Conservation (phyloP, 2,329 filamentous ascomycete genomes). For the Orbilia javanica region DNA sequence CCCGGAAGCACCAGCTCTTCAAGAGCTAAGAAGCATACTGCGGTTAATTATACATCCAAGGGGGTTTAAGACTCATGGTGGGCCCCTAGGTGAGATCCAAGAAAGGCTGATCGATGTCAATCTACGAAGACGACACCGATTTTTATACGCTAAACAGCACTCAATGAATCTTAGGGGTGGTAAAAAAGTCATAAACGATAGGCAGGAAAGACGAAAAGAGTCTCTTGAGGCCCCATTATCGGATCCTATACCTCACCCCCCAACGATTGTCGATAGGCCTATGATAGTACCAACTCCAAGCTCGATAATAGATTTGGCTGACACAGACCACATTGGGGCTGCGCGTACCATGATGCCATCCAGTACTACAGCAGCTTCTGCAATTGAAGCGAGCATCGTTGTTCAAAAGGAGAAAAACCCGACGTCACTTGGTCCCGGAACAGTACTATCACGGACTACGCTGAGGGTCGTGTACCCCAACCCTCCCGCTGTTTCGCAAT, state of each 20-base stretch:
- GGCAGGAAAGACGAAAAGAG: no score
- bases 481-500: slow-evolving; percentile 6
- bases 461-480: slow-evolving; percentile 29
- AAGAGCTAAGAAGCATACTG: neutral
- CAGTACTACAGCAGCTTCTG: slow-evolving; percentile 29
- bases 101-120: slow-evolving; percentile 11
- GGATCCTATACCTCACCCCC: no score
- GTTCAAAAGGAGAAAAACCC: neutral
- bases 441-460: slow-evolving; percentile 19
- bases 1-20: neutral
- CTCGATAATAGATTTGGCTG: no score
- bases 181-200: no score
- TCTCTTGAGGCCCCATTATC: no score
- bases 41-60: slow-evolving; percentile 16
- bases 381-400: slow-evolving; percentile 37
- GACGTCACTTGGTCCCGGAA: neutral
- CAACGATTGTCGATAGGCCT: no score
- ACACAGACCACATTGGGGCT: no score
- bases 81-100: neutral
- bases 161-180: no score
- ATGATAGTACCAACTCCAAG: no score
- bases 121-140: slow-evolving; percentile 6
- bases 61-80: neutral
- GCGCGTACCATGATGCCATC: neutral
- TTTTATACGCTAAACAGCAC: neutral